Base-by-base conservation (phyloP, 2,329 filamentous ascomycete species). In the Didymella segeticola region DNA sequence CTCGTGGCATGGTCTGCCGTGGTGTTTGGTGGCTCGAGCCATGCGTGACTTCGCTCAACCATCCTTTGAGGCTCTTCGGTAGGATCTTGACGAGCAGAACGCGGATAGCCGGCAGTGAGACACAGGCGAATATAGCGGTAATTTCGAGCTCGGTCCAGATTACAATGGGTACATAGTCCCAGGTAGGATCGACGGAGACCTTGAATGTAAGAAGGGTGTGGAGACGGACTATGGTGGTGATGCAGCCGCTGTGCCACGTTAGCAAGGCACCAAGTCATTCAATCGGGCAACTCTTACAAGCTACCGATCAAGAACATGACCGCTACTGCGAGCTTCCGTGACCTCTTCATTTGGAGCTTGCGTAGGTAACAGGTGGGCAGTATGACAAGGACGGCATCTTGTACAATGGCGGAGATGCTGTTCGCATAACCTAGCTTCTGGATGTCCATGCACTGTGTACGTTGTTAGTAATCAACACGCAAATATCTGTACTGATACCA, bases 151-250 rank as follows among this genome's bases (percentile, higher is more conserved):
- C 56, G 9, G 63, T 61, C 62, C 61, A 66, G 26, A 64, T 60
- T 0, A 57, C 61, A 15, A 57, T 46, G 1, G 61, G 50, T 2
- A 61, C 56, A 41, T 66, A 64, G 37, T 62, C 61, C 60, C 57
- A 67, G 11, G 62, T 63, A 9, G 58, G 55, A 33, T 64, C 63
- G 25, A 62, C 37, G 12, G 56, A 59, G 10, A 57, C 48, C 14
- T 54, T 53, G 48, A 68, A 63, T 2, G 23, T 22, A 8, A 62
- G 50, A 14, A 69, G 56, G 12, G 59, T 51, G 3, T 47, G 60
- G 0, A 69, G 47, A 5, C 66, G 58, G 4, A 66, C 39, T 15
- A 66, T 56, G 14, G 63, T 70, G 5, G 67, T 60, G 15, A 68
- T 62, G 43, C 63, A 65, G 12, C 63, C 67, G 23, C 60, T 62